These are phyloP conservation scores for Prunus fruticosa DNA, from an alignment of 306 rosid species.

Conservation along the genomic window DNA sequence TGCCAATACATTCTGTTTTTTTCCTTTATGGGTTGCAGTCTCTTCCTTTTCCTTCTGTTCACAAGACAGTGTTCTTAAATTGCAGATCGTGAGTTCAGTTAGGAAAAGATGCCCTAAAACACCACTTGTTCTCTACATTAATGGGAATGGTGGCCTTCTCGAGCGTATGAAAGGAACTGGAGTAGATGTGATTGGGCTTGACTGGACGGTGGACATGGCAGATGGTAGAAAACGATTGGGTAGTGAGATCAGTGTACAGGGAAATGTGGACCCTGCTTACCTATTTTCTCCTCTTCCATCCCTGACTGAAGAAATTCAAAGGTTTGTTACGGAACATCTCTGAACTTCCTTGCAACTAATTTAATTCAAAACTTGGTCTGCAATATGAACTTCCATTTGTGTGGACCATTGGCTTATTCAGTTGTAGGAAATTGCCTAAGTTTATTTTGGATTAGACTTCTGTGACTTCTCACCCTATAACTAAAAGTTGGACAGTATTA, in stretches of 20 bases:
- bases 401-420: background rate
- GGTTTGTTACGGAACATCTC: slow-evolving; percentile 47
- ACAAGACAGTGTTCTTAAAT: slow-evolving; percentile 11
- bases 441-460: background rate
- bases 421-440: background rate
- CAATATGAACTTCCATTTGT: background rate
- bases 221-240: slow-evolving; percentile 91
- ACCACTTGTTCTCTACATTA: slow-evolving; percentile 89
- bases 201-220: slow-evolving; percentile 97
- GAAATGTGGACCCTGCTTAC: slow-evolving; percentile 95
- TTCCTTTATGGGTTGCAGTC: background rate
- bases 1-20: background rate
- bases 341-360: slow-evolving; percentile 12
- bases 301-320: slow-evolving; percentile 81
- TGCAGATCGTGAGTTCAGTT: slow-evolving; percentile 74
- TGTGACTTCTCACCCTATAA: background rate
- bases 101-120: slow-evolving; percentile 68
- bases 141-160: slow-evolving; percentile 95
- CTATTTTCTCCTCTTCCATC: slow-evolving; percentile 81
- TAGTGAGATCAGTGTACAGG: slow-evolving; percentile 72
- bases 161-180: slow-evolving; percentile 90
- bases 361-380: background rate
- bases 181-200: slow-evolving; percentile 91
- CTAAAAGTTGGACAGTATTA: background rate
- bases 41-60: slow-evolving; percentile 10